Evolutionary conservation across 345 rosid species (phyloP), one percentile per base, ranked within the genome.

Genomic region (Durio zibethinus): DNA sequence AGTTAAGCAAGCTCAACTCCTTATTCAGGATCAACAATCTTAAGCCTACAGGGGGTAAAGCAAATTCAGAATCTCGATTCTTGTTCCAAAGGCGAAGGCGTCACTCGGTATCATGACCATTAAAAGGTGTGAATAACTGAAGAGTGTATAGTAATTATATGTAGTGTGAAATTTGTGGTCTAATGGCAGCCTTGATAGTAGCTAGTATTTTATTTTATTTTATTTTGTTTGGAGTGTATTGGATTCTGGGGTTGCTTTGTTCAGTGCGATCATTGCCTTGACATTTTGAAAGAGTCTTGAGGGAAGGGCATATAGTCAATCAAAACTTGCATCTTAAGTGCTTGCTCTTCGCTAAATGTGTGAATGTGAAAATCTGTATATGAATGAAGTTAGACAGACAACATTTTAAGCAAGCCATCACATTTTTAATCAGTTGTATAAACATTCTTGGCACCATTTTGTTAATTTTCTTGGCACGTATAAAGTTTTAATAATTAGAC

Each of bases 71-170:
- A 73, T 80, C 84, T 9, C 88, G 94, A 74, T 89, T 89, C 81
- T 80, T 87, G 80, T 90, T 93, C 74, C 98, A 87, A 82, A 90
- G 75, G 87, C 85, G 87, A 81, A 86, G 98, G 87, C 85, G 97
- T 40, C 94, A 92, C 81, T 93, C 99, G 0, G 89, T 93, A 50
- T 96, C 97, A 27, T 92, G 89, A 89, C 91, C 86, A 87, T 72
- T 5, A 21, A 20, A 5, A 62, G 54, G 83, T 53, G 78, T 80
- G 84, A 23, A 71, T 66, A 62, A 62, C 45, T 77, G 29, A 56
- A 72, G 79, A 78, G 35, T 82, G 90, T 85, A 87, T 74, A 82
- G 86, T 60, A 61, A 76, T 27, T 69, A 47, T 53, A 10, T 75
- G 25, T 76, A 59, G 85, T 76, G 78, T 82, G 85, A 78, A 4